Evolutionary conservation across 441 rosid genomes (phyloP), one percentile per base, ranked within the genome.

Genomic region (Monsonia emarginata): DNA sequence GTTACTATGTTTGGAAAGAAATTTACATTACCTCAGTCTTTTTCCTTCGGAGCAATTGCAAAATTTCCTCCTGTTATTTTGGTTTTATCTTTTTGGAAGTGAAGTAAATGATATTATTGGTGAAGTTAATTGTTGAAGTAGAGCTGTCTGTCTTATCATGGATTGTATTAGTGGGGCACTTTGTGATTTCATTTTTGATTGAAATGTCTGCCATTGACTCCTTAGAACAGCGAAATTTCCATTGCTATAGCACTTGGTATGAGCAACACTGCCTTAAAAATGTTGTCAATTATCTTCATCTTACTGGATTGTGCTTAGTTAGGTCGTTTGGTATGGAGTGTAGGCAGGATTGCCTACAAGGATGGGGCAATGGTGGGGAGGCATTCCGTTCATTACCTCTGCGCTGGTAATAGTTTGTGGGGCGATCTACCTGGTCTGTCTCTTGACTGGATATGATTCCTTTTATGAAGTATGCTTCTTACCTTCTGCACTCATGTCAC

Each of bases 321-420:
- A 13, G 4, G 0, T 25, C 6, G 21, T 16, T 34, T 44, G 5
- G 10, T 61, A 56, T 65, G 46, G 57, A 42, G 60, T 58, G n/a
- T 83, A 93, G 98, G 95, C 94, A 8, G 88, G 97, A 19, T 44
- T 93, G 64, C 85, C 82, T 36, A 87, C 97, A 48, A 78, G 95
- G 73, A 74, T 71, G 61, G 75, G 83, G 56, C 96, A 93, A 65
- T 93, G 92, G 96, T 88, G 98, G 97, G 93, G 87, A 50, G 77
- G 85, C 63, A 85, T 90, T 71, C 97, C 98, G 0, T 90, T 93
- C 72, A 82, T 88, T 66, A 87, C 96, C 8, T 90, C 97, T n/a
- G 81, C 87, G 0, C 79, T 90, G 66, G 91, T 88, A 69, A 76
- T 87, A 46, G 81, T 82, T 68, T 88, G 96, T 69, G 88, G 91